Evolutionary conservation across 2,329 filamentous ascomycete genomes (phyloP).

Genomic region (Colletotrichum sp.): DNA sequence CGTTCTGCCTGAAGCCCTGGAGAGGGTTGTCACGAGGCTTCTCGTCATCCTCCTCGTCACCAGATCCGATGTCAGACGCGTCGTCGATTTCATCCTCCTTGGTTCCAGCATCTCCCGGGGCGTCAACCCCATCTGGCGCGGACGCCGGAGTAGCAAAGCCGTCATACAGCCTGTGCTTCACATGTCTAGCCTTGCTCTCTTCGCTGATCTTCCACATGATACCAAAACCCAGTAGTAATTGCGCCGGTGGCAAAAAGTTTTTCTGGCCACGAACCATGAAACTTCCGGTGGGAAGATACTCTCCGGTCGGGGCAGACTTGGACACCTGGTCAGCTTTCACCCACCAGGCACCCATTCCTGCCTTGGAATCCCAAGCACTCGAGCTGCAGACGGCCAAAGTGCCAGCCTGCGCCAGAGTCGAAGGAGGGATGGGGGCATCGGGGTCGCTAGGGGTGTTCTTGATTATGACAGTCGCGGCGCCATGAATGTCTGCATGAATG

Average conservation of each 20-base stretch:
- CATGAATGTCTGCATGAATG: slow-evolving; percentile 87
- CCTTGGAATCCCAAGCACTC: slow-evolving; percentile 94
- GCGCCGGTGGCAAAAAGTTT: slow-evolving; percentile 87
- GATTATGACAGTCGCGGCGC: slow-evolving; percentile 84
- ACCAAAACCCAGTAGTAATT: slow-evolving; percentile 85
- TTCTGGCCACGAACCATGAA: slow-evolving; percentile 88
- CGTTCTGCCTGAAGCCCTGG: slow-evolving; percentile 31
- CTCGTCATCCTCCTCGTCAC: slow-evolving; percentile 34
- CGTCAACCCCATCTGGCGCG: background rate
- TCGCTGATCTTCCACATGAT: slow-evolving; percentile 89
- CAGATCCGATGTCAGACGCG: slow-evolving; percentile 38
- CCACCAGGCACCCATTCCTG: slow-evolving; percentile 96
- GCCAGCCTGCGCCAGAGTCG: slow-evolving; percentile 89
- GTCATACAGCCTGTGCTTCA: slow-evolving; percentile 66
- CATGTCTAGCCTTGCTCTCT: slow-evolving; percentile 81
- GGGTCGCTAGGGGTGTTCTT: slow-evolving; percentile 83
- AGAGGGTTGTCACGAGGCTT: slow-evolving; percentile 42
- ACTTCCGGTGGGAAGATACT: slow-evolving; percentile 77
- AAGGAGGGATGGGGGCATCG: slow-evolving; percentile 88
- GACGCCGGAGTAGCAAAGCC: slow-evolving; percentile 27
- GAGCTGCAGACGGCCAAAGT: slow-evolving; percentile 84
- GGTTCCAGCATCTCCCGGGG: slow-evolving; percentile 22
- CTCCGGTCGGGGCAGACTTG: slow-evolving; percentile 80
- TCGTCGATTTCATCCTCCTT: slow-evolving; percentile 34
- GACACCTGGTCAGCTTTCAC: slow-evolving; percentile 88